Percentiles rank a stretch among this genome's conserved stretches.
These are phyloP conservation scores for Leucosporidium creatinivorum DNA, from an alignment of 768 basidiomycete genomes.

Conservation along the genomic window DNA sequence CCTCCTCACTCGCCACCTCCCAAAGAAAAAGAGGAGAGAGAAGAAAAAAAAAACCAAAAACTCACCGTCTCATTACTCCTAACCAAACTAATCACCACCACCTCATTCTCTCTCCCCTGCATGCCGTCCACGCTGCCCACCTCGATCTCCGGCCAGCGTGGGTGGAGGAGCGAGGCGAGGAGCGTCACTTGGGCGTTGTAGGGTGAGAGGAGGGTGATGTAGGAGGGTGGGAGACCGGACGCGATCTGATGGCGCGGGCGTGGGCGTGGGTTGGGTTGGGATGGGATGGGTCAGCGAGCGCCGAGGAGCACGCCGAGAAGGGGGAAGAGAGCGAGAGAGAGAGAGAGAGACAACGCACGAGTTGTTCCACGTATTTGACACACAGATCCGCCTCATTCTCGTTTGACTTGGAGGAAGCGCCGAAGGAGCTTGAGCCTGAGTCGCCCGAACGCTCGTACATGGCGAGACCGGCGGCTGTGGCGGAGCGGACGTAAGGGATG, in stretches of 20 bases:
- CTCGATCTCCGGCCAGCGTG: slow-evolving; percentile 55
- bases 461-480: slow-evolving; percentile 31
- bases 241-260: slow-evolving; percentile 46
- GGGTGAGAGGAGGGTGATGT: slow-evolving; percentile 85
- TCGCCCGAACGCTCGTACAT: slow-evolving; percentile 60
- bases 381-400: slow-evolving; percentile 91
- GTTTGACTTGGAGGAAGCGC: slow-evolving; percentile 69
- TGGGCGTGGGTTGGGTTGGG: no score
- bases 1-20: no score
- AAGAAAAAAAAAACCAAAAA: background rate
- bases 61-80: slow-evolving; percentile 75
- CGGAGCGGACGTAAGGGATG: no score
- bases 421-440: slow-evolving; percentile 41
- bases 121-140: slow-evolving; percentile 94
- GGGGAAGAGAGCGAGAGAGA: background rate
- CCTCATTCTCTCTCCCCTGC: slow-evolving; percentile 55
- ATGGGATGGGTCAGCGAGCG: no score
- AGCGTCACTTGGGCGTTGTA: slow-evolving; percentile 93
- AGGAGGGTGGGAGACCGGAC: slow-evolving; percentile 56
- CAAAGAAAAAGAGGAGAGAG: background rate
- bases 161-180: slow-evolving; percentile 66
- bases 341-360: slow-evolving; percentile 50
- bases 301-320: no score
- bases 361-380: slow-evolving; percentile 66
- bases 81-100: slow-evolving; percentile 84